Conservation (phyloP, 2,329 filamentous ascomycete genomes). For the Leptodontidium sp. region DNA sequence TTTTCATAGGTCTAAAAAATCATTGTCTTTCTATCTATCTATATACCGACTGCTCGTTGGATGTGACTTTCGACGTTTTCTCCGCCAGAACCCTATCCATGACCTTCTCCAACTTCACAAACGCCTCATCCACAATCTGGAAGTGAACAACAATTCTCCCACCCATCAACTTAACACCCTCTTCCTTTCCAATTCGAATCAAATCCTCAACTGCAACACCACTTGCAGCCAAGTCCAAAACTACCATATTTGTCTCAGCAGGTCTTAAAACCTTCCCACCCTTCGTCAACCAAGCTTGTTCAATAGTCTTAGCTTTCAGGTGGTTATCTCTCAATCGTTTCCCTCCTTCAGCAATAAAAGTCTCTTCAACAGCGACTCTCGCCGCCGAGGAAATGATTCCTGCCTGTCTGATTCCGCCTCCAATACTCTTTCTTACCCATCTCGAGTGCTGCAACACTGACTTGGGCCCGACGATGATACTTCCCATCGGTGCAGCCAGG, state of each 20-base stretch:
- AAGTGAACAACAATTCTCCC: constrained; percentile 73
- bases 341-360: constrained; percentile 68
- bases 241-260: constrained; percentile 80
- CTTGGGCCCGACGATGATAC: constrained; percentile 70
- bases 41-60: constrained; percentile 13
- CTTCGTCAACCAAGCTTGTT: constrained; percentile 64
- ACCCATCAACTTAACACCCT: constrained; percentile 63
- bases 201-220: constrained; percentile 60
- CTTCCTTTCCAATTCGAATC: constrained; percentile 60
- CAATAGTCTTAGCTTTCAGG: constrained; percentile 66
- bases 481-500: constrained; percentile 80
- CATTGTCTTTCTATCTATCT: neutral
- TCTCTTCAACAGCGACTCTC: constrained; percentile 78
- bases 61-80: neutral
- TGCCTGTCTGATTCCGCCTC: constrained; percentile 79
- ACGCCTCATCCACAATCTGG: constrained; percentile 68
- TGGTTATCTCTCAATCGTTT: constrained; percentile 69
- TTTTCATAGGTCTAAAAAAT: neutral
- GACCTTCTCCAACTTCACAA: constrained; percentile 43
- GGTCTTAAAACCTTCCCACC: constrained; percentile 68
- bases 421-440: constrained; percentile 81
- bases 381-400: constrained; percentile 81
- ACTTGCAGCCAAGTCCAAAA: constrained; percentile 68
- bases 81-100: constrained; percentile 16
- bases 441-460: constrained; percentile 66